Evolutionary conservation across 345 rosid species (phyloP).

Genomic region (Firmiana major): DNA sequence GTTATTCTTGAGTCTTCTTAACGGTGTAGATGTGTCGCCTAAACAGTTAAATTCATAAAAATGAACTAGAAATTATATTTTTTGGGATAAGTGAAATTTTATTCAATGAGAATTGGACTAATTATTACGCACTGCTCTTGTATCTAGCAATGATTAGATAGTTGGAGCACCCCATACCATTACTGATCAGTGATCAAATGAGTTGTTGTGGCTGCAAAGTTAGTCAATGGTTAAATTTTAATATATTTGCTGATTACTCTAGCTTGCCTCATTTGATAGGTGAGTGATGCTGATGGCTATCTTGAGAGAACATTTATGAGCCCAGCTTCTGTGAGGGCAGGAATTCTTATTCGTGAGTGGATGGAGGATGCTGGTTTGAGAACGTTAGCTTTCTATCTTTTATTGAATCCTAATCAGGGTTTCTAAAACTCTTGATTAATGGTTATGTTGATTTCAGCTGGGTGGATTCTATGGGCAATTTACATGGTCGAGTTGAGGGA

Average conservation of each 20-base stretch:
- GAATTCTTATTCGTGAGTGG: slow-evolving; percentile 53
- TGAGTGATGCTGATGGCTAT: slow-evolving; percentile 71
- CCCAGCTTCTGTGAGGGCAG: slow-evolving; percentile 70
- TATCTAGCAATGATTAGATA: neutral
- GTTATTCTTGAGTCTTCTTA: neutral
- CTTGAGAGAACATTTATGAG: slow-evolving; percentile 96
- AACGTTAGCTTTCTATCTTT: slow-evolving; percentile 56
- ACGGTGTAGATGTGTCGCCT: neutral
- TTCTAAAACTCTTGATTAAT: slow-evolving; percentile 15
- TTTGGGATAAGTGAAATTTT: neutral
- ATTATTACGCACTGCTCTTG: neutral
- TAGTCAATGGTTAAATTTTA: neutral
- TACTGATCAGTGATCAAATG: neutral
- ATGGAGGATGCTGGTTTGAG: slow-evolving; percentile 97
- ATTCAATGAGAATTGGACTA: neutral
- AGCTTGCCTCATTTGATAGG: slow-evolving; percentile 37
- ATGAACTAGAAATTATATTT: neutral
- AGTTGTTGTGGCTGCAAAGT: neutral
- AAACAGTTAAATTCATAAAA: neutral
- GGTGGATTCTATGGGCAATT: slow-evolving; percentile 88
- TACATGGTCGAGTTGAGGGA: slow-evolving; percentile 85
- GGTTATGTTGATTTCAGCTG: slow-evolving; percentile 48
- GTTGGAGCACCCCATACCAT: neutral
- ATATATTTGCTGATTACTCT: neutral
- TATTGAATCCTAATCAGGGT: neutral